Percentiles rank a stretch among this genome's conserved stretches.
phyloP scores from a whole-genome alignment of 2,329 filamentous ascomycete species.

The Cordyceps fumosorosea region DNA sequence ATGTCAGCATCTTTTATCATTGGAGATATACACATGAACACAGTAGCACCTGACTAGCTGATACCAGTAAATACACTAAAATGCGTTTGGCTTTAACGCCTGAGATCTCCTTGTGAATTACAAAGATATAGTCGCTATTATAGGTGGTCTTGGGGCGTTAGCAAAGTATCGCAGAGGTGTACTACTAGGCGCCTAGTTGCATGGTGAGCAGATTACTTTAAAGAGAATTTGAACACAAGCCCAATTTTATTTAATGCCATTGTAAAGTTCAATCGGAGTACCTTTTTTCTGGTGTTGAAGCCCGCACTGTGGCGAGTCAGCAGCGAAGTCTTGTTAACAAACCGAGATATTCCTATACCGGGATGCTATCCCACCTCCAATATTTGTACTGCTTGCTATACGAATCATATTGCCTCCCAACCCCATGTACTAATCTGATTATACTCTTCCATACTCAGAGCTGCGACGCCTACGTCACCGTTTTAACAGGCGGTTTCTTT shows the following conservation, averaged over 20 bases:
- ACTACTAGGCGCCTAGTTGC: too few species aligned
- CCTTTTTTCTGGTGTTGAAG: background rate
- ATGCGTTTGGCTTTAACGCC: too few species aligned
- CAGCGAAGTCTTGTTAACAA: background rate
- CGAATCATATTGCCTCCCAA: background rate
- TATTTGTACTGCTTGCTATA: background rate
- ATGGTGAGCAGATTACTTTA: too few species aligned
- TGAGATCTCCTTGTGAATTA: too few species aligned
- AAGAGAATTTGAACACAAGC: too few species aligned
- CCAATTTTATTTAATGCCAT: background rate
- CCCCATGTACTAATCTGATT: background rate
- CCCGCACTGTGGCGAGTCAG: background rate
- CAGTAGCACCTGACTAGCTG: too few species aligned
- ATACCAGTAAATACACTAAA: too few species aligned
- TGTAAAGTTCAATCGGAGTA: background rate
- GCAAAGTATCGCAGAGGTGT: too few species aligned
- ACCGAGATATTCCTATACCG: slow-evolving; percentile 13
- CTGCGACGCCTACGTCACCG: background rate
- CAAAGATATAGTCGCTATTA: too few species aligned
- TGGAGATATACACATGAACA: too few species aligned
- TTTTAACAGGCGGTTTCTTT: background rate
- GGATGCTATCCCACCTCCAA: background rate
- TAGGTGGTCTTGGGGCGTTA: too few species aligned
- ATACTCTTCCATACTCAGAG: background rate
- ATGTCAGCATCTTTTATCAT: too few species aligned